phyloP scores from a whole-genome alignment of 2,329 filamentous ascomycete genomes.

The Aspergillus alliaceus region DNA sequence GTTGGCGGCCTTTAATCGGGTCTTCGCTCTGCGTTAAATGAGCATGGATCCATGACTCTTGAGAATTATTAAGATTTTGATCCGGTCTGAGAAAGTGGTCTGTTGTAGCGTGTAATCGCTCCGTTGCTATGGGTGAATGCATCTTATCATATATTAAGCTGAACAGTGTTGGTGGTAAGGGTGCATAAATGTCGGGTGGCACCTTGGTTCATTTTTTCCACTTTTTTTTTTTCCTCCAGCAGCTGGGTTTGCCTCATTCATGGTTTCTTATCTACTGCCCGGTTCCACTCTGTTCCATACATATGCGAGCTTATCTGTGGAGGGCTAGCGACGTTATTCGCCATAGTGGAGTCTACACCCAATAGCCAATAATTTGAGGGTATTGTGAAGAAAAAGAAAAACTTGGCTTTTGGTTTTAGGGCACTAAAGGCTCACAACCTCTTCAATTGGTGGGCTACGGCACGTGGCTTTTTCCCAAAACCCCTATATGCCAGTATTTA shows the following conservation, averaged over 20 bases:
- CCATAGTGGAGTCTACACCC: neutral
- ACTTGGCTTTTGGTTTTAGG: neutral
- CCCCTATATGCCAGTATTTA: too few relatives aligned
- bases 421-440: neutral
- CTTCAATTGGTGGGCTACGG: too few relatives aligned
- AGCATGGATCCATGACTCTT: slow-evolving; percentile 28
- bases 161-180: neutral
- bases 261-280: neutral
- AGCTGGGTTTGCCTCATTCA: neutral
- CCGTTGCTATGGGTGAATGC: slow-evolving; percentile 1
- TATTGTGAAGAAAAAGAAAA: neutral
- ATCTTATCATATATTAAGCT: neutral
- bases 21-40: slow-evolving; percentile 27
- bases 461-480: too few relatives aligned
- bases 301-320: neutral
- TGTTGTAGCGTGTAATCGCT: slow-evolving; percentile 5
- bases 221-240: neutral
- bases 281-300: neutral
- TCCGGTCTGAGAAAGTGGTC: neutral
- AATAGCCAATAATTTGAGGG: neutral
- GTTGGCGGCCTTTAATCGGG: slow-evolving; percentile 33
- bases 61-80: neutral
- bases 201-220: neutral
- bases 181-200: neutral
- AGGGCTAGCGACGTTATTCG: neutral